Evolutionary conservation across 805 yeast genomes (phyloP).

Genomic region (Metschnikowia borealis): DNA sequence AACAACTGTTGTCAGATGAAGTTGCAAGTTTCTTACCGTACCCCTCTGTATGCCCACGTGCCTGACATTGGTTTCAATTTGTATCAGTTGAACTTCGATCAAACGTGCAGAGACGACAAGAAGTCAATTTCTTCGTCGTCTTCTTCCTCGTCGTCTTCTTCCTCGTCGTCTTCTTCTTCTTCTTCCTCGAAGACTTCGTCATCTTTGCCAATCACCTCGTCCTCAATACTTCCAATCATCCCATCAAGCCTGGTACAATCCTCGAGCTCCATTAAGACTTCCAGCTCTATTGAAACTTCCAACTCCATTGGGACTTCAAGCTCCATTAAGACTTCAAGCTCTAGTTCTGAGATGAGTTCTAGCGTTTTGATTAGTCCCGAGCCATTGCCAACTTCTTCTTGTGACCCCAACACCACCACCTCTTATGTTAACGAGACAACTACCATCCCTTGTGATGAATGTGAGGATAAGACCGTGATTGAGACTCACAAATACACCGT

Average conservation of each 20-base stretch:
- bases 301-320: not conserved
- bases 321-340: too few species aligned
- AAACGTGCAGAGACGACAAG: not conserved
- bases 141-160: too few species aligned
- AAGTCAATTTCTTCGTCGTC: not conserved
- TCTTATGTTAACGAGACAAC: not conserved
- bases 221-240: not conserved
- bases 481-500: not conserved
- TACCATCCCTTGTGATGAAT: not conserved
- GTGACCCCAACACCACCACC: not conserved
- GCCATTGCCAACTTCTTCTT: not conserved
- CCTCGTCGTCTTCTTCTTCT: too few species aligned
- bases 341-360: not conserved
- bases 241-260: not conserved
- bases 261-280: not conserved
- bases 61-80: not conserved
- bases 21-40: not conserved
- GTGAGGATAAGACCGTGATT: not conserved
- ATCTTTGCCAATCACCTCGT: not conserved
- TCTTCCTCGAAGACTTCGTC: not conserved
- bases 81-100: not conserved
- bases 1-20: conserved; percentile 4
- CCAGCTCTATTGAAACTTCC: not conserved
- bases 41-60: not conserved
- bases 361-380: not conserved